Evolutionary conservation across 1,139 yeast genomes (phyloP), one percentile per base, ranked within the genome.

Genomic region (Dujonia santamariae): DNA sequence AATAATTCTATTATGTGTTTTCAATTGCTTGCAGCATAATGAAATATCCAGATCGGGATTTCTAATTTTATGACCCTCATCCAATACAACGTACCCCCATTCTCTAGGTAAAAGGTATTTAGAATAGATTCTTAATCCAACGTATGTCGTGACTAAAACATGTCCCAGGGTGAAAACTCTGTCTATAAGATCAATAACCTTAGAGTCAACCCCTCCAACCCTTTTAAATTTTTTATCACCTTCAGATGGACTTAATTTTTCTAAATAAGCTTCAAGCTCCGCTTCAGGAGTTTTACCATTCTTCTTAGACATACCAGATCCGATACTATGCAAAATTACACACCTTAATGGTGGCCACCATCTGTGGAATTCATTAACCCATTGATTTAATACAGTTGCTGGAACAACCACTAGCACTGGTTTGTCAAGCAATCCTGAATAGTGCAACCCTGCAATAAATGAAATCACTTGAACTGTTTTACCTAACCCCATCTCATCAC

Each of bases 281-380:
- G 68, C 69, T 34, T 65, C 79, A 38, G 80, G 84, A 4, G 59
- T 55, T 34, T 52, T 31, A 43, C 46, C 41, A 9, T 61, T 59
- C 18, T 55, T 59, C 8, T 61, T 58, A 7, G 67, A 63, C 88
- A 92, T 82, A 1, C 96, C 98, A 1, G 88, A 68, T 0, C 99
- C 98, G 32, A 88, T 92, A 3, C 96, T 83, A 56, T 92, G 98
- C 30, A 92, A 61, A 34, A 92, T 87, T 3, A 85, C 80, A 13
- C 92, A 80, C 39, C 98, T 61, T 19, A 94, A 67, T 0, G 97
- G 90, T 2, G 98, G 97, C 97, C 97, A 92, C 98, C 98, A 92
- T 32, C 83, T 73, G 50, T 92, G 98, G 37, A 92, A 80, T 55
- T 92, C 98, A 43, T 82, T 84, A 4, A 90, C 95, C 98, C 98